Evolutionary conservation across 108 stramenopile species (phyloP).

Genomic region (Nitzschia sp.): DNA sequence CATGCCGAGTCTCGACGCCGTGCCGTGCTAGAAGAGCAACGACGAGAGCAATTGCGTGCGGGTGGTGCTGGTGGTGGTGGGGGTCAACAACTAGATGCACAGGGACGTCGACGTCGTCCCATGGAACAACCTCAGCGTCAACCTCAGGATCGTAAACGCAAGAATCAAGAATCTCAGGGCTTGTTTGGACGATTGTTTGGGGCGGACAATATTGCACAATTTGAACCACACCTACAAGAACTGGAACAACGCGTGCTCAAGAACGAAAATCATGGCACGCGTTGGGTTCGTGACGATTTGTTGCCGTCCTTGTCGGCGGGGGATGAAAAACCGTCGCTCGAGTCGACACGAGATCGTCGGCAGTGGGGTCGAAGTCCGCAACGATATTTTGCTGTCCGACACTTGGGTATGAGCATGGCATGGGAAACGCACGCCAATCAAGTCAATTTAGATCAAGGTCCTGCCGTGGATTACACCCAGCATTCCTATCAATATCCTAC

Average conservation of each 20-base stretch:
- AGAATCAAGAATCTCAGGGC: not conserved
- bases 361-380: not conserved
- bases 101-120: constrained; percentile 43
- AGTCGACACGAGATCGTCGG: not conserved
- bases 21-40: not conserved
- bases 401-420: constrained; percentile 4
- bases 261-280: constrained; percentile 29
- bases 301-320: constrained; percentile 18
- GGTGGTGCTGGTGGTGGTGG: constrained; percentile 1
- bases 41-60: not conserved
- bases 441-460: constrained; percentile 10
- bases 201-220: not conserved
- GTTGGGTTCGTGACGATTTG: constrained; percentile 28
- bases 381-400: constrained; percentile 1
- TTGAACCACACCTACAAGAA: constrained; percentile 9
- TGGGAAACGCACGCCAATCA: constrained; percentile 19
- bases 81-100: constrained; percentile 31
- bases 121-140: not conserved
- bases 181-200: not conserved
- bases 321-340: constrained; percentile 3
- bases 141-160: not conserved
- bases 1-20: not conserved
- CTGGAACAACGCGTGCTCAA: constrained; percentile 17
- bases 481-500: constrained; percentile 66
- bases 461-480: constrained; percentile 68